phyloP scores from a whole-genome alignment of 208 protist species.

The Leishmania major region DNA sequence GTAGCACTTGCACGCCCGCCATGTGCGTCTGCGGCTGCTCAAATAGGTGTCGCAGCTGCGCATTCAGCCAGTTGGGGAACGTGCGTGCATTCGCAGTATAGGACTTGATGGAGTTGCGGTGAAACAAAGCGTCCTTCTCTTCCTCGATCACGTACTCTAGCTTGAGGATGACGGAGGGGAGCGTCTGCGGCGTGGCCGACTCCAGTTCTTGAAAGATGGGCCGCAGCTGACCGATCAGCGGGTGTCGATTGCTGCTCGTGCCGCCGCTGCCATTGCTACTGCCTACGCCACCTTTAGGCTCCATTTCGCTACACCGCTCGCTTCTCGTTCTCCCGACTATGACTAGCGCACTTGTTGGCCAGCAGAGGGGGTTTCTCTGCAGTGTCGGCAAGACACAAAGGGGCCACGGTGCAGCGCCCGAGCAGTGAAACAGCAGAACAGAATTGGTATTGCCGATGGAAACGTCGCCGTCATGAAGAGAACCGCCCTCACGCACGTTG shows the following conservation, averaged over 20 bases:
- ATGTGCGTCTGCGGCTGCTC: slow-evolving; percentile 56
- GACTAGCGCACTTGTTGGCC: neutral
- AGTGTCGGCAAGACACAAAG: neutral
- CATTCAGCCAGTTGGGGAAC: slow-evolving; percentile 74
- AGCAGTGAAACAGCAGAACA: neutral
- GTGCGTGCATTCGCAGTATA: slow-evolving; percentile 47
- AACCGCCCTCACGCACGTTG: neutral
- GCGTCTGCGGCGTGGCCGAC: slow-evolving; percentile 34
- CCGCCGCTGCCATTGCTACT: slow-evolving; percentile 13
- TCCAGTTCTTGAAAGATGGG: slow-evolving; percentile 83
- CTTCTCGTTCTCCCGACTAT: neutral
- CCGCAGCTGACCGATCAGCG: slow-evolving; percentile 83
- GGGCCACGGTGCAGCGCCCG: neutral
- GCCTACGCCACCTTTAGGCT: slow-evolving; percentile 16
- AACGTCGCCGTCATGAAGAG: neutral
- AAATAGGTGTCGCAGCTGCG: slow-evolving; percentile 76
- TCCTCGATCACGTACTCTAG: slow-evolving; percentile 89
- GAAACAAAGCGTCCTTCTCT: slow-evolving; percentile 81
- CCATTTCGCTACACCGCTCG: slow-evolving; percentile 9
- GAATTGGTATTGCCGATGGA: neutral
- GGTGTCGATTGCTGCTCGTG: slow-evolving; percentile 45
- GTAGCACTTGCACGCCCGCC: slow-evolving; percentile 69
- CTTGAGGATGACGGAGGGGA: slow-evolving; percentile 79
- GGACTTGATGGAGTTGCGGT: slow-evolving; percentile 60
- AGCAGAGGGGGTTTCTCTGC: neutral